Evolutionary conservation across 2,329 filamentous ascomycete genomes (phyloP).

Genomic region (Drechslera avenae): DNA sequence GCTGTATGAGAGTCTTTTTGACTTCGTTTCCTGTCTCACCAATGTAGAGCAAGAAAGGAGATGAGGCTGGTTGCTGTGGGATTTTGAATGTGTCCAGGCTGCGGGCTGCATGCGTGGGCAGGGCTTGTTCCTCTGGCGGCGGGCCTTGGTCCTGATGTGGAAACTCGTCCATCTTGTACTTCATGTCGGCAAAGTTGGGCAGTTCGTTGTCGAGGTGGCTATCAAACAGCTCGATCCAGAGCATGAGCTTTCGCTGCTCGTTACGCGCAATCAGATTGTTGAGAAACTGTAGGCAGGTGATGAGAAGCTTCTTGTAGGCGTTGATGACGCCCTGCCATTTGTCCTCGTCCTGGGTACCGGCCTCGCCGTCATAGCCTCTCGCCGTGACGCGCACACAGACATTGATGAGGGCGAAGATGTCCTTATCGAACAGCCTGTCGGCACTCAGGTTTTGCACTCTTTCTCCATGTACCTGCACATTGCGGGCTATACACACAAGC

Average conservation of each 20-base stretch:
- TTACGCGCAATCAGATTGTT: constrained; percentile 71
- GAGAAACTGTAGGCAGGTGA: constrained; percentile 68
- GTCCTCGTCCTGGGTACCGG: constrained; percentile 65
- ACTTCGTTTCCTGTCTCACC: constrained; percentile 48
- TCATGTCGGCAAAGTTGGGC: constrained; percentile 46
- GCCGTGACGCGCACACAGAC: constrained; percentile 69
- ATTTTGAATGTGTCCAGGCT: constrained; percentile 43
- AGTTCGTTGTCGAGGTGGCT: constrained; percentile 54
- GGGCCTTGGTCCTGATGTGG: constrained; percentile 27
- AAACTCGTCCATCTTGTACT: constrained; percentile 43
- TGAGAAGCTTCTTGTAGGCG: constrained; percentile 68
- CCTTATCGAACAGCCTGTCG: constrained; percentile 63
- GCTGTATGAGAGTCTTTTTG: constrained; percentile 44
- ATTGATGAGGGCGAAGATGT: constrained; percentile 65
- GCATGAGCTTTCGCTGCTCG: constrained; percentile 66
- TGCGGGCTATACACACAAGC: constrained; percentile 65
- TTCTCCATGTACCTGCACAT: constrained; percentile 65
- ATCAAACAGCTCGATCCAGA: constrained; percentile 70
- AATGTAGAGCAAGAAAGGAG: constrained; percentile 49
- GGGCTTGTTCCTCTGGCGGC: constrained; percentile 20
- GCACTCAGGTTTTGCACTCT: constrained; percentile 67
- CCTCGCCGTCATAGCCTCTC: constrained; percentile 67
- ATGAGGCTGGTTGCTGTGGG: constrained; percentile 47
- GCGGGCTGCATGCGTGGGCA: constrained; percentile 22
- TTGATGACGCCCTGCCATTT: constrained; percentile 70